These are phyloP conservation scores for Hibiscus tridactylites DNA, from an alignment of 345 rosid genomes.

Conservation along the genomic window DNA sequence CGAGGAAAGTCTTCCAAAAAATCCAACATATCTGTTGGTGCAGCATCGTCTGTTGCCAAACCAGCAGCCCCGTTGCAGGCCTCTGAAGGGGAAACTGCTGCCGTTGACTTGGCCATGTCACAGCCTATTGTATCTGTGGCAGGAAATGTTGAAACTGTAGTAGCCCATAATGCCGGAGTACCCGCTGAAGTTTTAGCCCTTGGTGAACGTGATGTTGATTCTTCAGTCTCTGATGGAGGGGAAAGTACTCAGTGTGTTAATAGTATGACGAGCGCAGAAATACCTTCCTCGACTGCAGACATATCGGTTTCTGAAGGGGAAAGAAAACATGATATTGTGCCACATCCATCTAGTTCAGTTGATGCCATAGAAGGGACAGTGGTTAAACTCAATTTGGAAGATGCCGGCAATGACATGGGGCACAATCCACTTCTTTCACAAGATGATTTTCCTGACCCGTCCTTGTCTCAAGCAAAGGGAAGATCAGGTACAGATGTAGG, in stretches of 20 bases:
- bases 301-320: constrained; percentile 29
- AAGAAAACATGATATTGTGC: constrained; percentile 19
- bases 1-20: constrained; percentile 68
- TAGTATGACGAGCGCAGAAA: constrained; percentile 11
- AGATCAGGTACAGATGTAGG: constrained; percentile 77
- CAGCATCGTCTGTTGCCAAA: constrained; percentile 19
- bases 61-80: constrained; percentile 16
- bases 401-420: constrained; percentile 20
- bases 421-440: constrained; percentile 25
- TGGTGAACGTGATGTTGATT: constrained; percentile 21
- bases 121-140: constrained; percentile 19
- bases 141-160: constrained; percentile 10
- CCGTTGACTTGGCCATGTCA: constrained; percentile 29
- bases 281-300: constrained; percentile 15
- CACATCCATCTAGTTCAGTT: constrained; percentile 12
- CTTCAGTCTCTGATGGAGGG: constrained; percentile 24
- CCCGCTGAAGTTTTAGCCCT: constrained; percentile 7
- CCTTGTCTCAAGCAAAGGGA: constrained; percentile 39
- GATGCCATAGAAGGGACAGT: constrained; percentile 19
- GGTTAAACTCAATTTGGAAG: constrained; percentile 22
- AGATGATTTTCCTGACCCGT: constrained; percentile 33
- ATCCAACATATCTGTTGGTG: constrained; percentile 37
- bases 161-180: constrained; percentile 21
- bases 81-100: constrained; percentile 32
- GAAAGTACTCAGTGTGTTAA: constrained; percentile 20